A percentile compares a stretch with the other conserved stretches of the same genome.
phyloP scores from a whole-genome alignment of 192 early-diverging fungal species.

The Coemansia sp. region DNA sequence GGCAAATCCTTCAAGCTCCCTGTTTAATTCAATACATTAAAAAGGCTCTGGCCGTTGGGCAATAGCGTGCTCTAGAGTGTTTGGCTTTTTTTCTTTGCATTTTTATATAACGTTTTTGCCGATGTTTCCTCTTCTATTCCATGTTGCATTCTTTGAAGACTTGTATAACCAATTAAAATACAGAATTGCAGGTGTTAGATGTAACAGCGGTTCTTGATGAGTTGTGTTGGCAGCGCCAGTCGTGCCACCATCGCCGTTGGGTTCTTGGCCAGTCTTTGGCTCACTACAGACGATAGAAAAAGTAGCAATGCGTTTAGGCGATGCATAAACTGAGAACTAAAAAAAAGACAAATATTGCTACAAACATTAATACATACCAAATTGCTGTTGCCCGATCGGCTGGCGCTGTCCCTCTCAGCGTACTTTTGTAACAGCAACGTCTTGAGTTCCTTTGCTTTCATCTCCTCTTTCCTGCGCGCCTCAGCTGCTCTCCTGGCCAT shows the following conservation, averaged over 20 bases:
- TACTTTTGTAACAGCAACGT: background rate
- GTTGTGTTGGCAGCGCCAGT: background rate
- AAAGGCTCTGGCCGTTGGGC: background rate
- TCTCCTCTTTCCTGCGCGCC: background rate
- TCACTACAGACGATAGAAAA: background rate
- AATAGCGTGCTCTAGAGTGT: background rate
- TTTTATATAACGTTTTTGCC: background rate
- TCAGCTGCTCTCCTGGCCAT: slow-evolving; percentile 10
- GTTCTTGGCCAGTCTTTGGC: background rate
- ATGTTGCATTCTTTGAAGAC: background rate
- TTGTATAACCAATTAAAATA: background rate
- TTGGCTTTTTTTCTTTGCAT: slow-evolving; percentile 4
- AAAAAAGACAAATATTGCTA: background rate
- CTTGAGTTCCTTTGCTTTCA: background rate
- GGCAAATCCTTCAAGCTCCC: slow-evolving; percentile 55
- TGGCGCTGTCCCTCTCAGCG: background rate
- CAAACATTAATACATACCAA: background rate
- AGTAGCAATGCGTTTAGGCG: background rate
- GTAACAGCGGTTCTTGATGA: background rate
- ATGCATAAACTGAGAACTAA: background rate
- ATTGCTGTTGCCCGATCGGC: background rate
- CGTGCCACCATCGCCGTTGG: background rate
- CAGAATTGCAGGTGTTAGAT: background rate
- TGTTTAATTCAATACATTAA: slow-evolving; percentile 40
- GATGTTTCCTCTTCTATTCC: background rate